A percentile compares a stretch with the other conserved stretches of the same genome.
phyloP scores from a whole-genome alignment of 139 green algal species.

The Zygnema circumcarinatum region DNA sequence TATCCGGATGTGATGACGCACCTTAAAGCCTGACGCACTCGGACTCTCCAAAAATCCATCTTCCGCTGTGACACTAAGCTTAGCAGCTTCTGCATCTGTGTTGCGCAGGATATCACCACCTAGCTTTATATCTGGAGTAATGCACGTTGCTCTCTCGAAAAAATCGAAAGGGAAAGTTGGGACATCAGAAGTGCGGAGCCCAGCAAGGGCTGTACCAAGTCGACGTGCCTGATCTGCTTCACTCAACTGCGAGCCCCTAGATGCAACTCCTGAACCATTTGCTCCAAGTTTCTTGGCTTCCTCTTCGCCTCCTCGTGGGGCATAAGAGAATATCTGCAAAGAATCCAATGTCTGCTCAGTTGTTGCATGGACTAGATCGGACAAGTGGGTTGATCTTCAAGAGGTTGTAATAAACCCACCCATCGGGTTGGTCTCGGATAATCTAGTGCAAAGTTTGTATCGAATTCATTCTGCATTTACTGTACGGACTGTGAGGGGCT shows the following conservation, averaged over 20 bases:
- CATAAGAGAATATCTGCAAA: not conserved
- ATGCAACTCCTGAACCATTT: not conserved
- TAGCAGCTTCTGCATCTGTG: constrained; percentile 40
- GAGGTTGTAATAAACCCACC: no score
- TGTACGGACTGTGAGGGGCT: no score
- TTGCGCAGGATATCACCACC: constrained; percentile 47
- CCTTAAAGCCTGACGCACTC: constrained; percentile 32
- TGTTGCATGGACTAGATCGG: not conserved
- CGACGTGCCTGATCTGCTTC: not conserved
- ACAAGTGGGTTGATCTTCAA: no score
- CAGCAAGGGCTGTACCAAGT: not conserved
- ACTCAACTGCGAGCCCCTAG: not conserved
- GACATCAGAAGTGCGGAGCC: not conserved
- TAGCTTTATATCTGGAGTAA: constrained; percentile 55
- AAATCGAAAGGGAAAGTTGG: constrained; percentile 60
- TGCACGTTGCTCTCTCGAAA: constrained; percentile 58
- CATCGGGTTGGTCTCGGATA: no score
- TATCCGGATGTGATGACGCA: not conserved
- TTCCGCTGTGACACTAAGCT: constrained; percentile 48
- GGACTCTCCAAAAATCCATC: constrained; percentile 59
- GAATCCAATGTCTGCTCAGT: not conserved
- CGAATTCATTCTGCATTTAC: no score
- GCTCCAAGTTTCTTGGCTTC: not conserved
- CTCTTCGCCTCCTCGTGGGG: not conserved
- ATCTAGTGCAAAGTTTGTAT: no score